Base-by-base conservation (phyloP, 2,329 filamentous ascomycete species). In the Fonsecaea nubica region DNA sequence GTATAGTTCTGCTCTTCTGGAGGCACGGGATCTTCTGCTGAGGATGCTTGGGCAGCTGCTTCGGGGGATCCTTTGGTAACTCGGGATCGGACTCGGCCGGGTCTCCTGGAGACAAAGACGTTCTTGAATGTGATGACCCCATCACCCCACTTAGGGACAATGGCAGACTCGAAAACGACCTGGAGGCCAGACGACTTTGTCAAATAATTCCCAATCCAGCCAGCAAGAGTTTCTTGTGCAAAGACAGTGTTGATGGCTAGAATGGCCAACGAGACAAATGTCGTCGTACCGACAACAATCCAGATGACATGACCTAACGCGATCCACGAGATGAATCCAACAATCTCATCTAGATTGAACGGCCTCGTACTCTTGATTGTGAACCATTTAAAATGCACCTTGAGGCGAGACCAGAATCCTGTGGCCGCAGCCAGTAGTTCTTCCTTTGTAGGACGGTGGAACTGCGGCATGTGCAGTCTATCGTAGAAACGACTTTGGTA, bases 41-140 rank as follows among this genome's bases (percentile, higher is more conserved):
- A 93, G 0, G 92, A 93, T 0, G 90, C 92, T 0, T 93, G 93
- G 0, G 93, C 94, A 5, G 92, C 93, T 69, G 89, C 90, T 32
- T 87, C 86, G 1, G 92, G 91, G 4, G 94, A 97, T 8, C 95
- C 95, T 79, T 99, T 98, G 78, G 88, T 95, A 64, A 99, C 94
- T 62, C 92, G 90, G 1, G 91, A 91, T 36, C 68, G 70, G 40
- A 87, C 84, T 76, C 96, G 92, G 4, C 95, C 94, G 1, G 95
- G 95, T 56, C 95, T 85, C 66, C 93, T 86, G 13, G 95, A 98
- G 1, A 99, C 92, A 75, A 97, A 98, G 9, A 99, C 95, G 75
- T 97, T 98, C 74, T 92, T 90, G 80, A 99, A 97, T 0, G 92
- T 93, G 70, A 99, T 99, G 48, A 98, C 94, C 36, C 94, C 94